Evolutionary conservation across 805 yeast species (phyloP).

Genomic region (Kurtzmaniella fragi): DNA sequence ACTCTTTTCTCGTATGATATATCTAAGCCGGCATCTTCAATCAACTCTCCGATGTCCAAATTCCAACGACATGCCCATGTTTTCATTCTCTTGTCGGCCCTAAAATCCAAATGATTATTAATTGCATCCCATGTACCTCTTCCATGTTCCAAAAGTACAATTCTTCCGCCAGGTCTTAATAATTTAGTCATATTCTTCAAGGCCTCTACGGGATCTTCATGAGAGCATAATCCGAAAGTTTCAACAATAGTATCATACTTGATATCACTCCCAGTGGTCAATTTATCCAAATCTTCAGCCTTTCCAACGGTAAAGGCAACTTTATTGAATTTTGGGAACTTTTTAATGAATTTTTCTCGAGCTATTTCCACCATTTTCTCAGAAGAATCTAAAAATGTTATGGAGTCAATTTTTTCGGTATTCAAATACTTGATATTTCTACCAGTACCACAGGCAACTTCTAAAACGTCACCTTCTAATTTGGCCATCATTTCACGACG

Average conservation of each 20-base stretch:
- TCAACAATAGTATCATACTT: conserved; percentile 90
- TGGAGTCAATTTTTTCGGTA: conserved; percentile 55
- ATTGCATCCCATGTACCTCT: conserved; percentile 75
- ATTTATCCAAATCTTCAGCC: conserved; percentile 71
- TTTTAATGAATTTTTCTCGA: conserved; percentile 61
- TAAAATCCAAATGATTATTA: conserved; percentile 73
- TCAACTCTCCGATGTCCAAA: conserved; percentile 81
- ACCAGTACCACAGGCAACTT: conserved; percentile 95
- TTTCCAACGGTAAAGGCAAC: conserved; percentile 88
- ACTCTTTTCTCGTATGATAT: conserved; percentile 74
- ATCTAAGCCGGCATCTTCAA: conserved; percentile 79
- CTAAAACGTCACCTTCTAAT: conserved; percentile 83
- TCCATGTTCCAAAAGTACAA: conserved; percentile 88
- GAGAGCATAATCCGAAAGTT: conserved; percentile 94
- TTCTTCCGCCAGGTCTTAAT: conserved; percentile 85
- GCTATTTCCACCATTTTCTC: conserved; percentile 80
- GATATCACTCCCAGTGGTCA: conserved; percentile 42
- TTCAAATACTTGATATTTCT: conserved; percentile 77
- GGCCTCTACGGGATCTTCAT: conserved; percentile 85
- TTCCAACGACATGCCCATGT: conserved; percentile 99
- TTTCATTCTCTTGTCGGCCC: conserved; percentile 78
- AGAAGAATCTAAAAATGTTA: conserved; percentile 85
- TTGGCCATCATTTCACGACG: conserved; percentile 78
- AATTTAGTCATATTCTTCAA: conserved; percentile 66
- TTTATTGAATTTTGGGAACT: conserved; percentile 60